Conservation (phyloP, 2,329 filamentous ascomycete species). For the Fusarium sp. region DNA sequence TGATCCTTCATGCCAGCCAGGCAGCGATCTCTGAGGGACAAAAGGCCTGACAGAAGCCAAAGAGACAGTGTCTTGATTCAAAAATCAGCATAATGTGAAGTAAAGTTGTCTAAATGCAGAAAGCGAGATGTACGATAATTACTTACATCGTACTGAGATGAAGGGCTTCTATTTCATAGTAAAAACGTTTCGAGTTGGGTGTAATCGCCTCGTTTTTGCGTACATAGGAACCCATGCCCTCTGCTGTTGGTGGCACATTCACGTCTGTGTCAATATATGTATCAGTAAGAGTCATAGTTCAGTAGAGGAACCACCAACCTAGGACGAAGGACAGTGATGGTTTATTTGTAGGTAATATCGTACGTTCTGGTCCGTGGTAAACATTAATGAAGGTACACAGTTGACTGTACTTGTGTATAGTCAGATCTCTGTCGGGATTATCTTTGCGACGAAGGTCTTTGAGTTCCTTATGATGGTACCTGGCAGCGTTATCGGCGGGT, state of each 20-base stretch:
- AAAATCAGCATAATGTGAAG: not conserved
- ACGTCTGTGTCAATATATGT: not conserved
- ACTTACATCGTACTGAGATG: not conserved
- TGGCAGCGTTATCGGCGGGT: not conserved
- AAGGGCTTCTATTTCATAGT: not conserved
- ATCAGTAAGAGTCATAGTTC: not conserved
- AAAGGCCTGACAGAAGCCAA: not conserved
- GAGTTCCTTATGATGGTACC: not conserved
- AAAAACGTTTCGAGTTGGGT: not conserved
- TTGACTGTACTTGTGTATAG: not conserved
- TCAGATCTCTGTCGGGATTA: not conserved
- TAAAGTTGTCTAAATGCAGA: not conserved
- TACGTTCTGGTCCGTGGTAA: not conserved
- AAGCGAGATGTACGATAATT: not conserved
- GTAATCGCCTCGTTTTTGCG: not conserved
- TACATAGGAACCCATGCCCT: not conserved
- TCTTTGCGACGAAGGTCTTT: not conserved
- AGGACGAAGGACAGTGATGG: not conserved
- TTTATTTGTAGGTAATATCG: not conserved
- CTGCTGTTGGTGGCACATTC: not conserved
- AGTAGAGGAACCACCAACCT: not conserved
- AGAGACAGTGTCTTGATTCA: not conserved
- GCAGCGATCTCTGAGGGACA: not conserved
- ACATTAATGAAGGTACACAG: not conserved
- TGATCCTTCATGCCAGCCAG: not conserved